A percentile compares a stretch with the other conserved stretches of the same genome.
phyloP scores from a whole-genome alignment of 768 basidiomycete species.

The Gelatoporia subvermispora region DNA sequence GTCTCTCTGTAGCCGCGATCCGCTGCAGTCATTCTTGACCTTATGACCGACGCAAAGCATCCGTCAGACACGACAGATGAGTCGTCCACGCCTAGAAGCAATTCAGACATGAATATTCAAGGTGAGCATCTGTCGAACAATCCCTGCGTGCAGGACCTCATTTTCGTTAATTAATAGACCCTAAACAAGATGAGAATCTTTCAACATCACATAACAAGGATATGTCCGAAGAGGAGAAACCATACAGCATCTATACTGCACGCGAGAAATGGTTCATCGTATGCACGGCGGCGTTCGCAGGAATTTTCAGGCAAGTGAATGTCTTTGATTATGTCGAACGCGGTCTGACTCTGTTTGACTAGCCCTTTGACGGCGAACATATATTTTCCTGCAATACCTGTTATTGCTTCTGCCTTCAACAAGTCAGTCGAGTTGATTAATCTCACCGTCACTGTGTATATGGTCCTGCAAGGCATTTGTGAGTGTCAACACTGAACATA shows the following conservation, averaged over 20 bases:
- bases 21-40: too few species aligned
- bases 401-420: conserved; percentile 55
- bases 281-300: conserved; percentile 49
- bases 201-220: too few species aligned
- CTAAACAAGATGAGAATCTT: too few species aligned
- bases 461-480: conserved; percentile 65
- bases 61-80: too few species aligned
- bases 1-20: too few species aligned
- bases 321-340: not conserved
- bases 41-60: too few species aligned
- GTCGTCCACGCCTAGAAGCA: too few species aligned
- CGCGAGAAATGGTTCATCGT: conserved; percentile 71
- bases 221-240: conserved; percentile 1
- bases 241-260: conserved; percentile 45
- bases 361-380: conserved; percentile 58
- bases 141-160: too few species aligned
- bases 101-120: too few species aligned
- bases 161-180: too few species aligned
- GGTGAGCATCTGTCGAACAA: too few species aligned
- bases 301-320: conserved; percentile 50
- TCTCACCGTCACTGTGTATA: conserved; percentile 74
- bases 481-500: conserved; percentile 12
- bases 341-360: not conserved
- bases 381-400: conserved; percentile 77
- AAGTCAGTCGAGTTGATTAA: conserved; percentile 71